A percentile compares a stretch with the other conserved stretches of the same genome.
Evolutionary conservation across 2,329 filamentous ascomycete species (phyloP).

Genomic region (Xylaria sp.): DNA sequence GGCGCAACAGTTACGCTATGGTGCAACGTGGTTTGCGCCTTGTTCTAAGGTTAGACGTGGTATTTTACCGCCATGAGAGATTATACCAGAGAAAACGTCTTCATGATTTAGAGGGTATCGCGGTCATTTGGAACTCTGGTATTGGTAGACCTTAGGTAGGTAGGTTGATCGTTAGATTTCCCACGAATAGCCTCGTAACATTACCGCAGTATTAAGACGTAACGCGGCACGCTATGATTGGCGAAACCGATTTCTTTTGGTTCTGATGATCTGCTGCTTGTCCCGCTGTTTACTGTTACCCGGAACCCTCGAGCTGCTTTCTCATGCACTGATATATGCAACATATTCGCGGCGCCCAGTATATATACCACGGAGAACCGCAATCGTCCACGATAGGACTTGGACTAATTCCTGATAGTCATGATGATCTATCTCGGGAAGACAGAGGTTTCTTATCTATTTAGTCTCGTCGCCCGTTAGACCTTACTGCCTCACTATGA

Average conservation of each 20-base stretch:
- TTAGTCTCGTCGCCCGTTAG: constrained; percentile 3
- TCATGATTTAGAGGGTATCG: not conserved
- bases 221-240: not conserved
- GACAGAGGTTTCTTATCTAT: constrained; percentile 28
- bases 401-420: constrained; percentile 15
- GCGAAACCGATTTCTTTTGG: not conserved
- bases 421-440: constrained; percentile 25
- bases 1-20: constrained; percentile 3
- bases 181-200: not conserved
- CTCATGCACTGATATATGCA: not conserved
- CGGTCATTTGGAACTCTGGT: not conserved
- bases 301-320: not conserved
- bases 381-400: not conserved
- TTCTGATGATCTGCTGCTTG: not conserved
- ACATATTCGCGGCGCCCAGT: not conserved
- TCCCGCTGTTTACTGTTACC: not conserved
- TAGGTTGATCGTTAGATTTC: not conserved
- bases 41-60: not conserved
- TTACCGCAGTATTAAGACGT: not conserved
- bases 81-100: no score
- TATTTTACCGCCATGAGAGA: not conserved
- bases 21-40: not conserved
- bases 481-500: not conserved
- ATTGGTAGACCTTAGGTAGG: not conserved
- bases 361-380: not conserved